Conservation (phyloP, 768 basidiomycete genomes). For the Filobasidium wieringae region DNA sequence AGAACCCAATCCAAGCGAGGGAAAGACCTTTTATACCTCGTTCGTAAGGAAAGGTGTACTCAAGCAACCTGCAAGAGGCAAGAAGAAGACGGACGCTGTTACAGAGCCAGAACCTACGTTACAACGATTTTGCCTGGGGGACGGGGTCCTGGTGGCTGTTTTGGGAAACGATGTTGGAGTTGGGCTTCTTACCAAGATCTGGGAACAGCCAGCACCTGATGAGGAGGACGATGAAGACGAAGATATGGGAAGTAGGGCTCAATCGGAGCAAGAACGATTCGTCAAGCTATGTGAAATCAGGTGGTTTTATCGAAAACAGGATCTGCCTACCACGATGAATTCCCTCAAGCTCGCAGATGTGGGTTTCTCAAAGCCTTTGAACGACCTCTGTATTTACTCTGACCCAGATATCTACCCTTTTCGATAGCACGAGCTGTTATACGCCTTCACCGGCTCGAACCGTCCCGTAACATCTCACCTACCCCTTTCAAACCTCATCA, state of each 20-base stretch:
- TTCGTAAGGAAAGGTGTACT: not conserved
- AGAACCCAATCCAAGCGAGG: not conserved
- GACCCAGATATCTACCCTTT: not conserved
- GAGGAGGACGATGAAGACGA: slow-evolving; percentile 17
- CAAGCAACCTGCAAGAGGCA: not conserved
- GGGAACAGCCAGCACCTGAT: slow-evolving; percentile 25
- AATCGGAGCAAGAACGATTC: slow-evolving; percentile 9
- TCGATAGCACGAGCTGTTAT: slow-evolving; percentile 36
- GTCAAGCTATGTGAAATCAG: slow-evolving; percentile 23
- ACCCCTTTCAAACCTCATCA: slow-evolving; percentile 27
- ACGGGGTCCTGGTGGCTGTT: slow-evolving; percentile 29
- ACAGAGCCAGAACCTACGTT: not conserved
- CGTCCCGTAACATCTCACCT: slow-evolving; percentile 26
- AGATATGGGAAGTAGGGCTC: no score
- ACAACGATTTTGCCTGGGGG: slow-evolving; percentile 27
- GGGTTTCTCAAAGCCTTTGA: slow-evolving; percentile 13
- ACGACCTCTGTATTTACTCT: not conserved
- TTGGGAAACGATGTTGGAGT: slow-evolving; percentile 32
- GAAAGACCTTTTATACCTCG: not conserved
- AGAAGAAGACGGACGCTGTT: not conserved
- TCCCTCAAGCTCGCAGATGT: slow-evolving; percentile 32
- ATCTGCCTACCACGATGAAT: slow-evolving; percentile 35
- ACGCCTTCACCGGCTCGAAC: slow-evolving; percentile 25
- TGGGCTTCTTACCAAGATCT: slow-evolving; percentile 28
- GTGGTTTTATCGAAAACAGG: slow-evolving; percentile 34